A percentile compares a stretch with the other conserved stretches of the same genome.
These are phyloP conservation scores for Yueomyces sp. DNA, from an alignment of 805 yeast genomes.

Conservation along the genomic window DNA sequence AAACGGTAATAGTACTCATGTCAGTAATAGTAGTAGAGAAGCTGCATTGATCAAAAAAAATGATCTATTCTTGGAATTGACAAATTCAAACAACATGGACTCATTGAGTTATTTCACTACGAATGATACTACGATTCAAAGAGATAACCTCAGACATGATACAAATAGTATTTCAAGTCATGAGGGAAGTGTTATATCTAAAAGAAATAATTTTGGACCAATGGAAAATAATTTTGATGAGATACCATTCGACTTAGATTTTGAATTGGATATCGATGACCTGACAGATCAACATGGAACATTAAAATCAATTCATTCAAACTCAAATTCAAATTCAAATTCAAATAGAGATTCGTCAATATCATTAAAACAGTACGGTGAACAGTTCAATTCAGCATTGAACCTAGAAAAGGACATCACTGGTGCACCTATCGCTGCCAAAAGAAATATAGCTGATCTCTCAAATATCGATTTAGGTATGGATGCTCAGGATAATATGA, in stretches of 20 bases:
- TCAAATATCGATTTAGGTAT: neutral
- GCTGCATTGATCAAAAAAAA: constrained; percentile 8
- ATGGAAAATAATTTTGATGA: constrained; percentile 3
- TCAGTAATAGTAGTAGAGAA: no score
- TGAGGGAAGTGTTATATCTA: no score
- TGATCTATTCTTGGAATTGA: constrained; percentile 14
- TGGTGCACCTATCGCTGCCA: no score
- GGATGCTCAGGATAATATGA: neutral
- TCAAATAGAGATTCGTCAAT: constrained; percentile 1
- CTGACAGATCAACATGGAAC: constrained; percentile 17
- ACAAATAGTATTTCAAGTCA: no score
- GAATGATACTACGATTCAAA: no score
- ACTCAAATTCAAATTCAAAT: constrained; percentile 1
- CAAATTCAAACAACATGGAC: constrained; percentile 10
- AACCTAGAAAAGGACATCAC: no score
- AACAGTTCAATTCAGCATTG: no score
- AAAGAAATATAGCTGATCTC: constrained; percentile 1
- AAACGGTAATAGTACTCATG: no score
- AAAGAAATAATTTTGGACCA: no score
- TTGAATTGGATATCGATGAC: constrained; percentile 19
- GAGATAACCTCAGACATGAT: no score
- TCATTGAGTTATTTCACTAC: neutral
- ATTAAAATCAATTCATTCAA: constrained; percentile 1
- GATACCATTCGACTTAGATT: constrained; percentile 16
- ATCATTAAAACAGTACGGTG: no score